A percentile compares a stretch with the other conserved stretches of the same genome.
These are phyloP conservation scores for Candida albicans DNA, from an alignment of 1,139 yeast genomes.

Conservation along the genomic window DNA sequence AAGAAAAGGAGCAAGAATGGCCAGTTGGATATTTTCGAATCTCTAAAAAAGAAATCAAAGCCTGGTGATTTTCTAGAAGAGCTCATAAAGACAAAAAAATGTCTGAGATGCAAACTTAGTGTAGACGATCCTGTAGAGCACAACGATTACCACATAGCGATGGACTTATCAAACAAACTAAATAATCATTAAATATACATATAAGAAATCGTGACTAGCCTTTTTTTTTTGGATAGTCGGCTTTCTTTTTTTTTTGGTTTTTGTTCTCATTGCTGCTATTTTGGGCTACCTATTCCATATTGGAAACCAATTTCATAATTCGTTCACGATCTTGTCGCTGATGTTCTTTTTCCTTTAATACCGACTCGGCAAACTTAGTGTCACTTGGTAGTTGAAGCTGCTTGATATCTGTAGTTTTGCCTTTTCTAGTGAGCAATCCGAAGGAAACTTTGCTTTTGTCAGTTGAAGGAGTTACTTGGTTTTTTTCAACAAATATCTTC, in stretches of 20 bases:
- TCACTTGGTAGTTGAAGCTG: constrained; percentile 50
- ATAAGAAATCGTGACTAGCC: too few species aligned
- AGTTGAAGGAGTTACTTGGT: not conserved
- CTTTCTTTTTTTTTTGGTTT: too few species aligned
- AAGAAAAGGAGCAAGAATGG: not conserved
- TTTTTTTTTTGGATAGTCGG: too few species aligned
- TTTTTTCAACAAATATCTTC: constrained; percentile 1
- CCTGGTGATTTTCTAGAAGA: constrained; percentile 16
- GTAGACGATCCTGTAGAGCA: constrained; percentile 40
- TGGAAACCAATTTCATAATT: constrained; percentile 43
- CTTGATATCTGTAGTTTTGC: constrained; percentile 46
- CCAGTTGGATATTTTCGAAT: constrained; percentile 22
- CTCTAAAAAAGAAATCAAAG: constrained; percentile 17
- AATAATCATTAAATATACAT: constrained; percentile 15
- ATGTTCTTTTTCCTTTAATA: constrained; percentile 33
- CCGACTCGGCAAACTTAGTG: constrained; percentile 46
- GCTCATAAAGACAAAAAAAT: constrained; percentile 20
- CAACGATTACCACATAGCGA: constrained; percentile 41
- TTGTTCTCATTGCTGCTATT: too few species aligned
- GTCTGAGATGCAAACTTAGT: constrained; percentile 25
- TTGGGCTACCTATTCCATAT: constrained; percentile 25
- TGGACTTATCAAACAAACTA: constrained; percentile 33
- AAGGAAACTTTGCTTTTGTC: constrained; percentile 35
- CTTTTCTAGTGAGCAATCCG: constrained; percentile 52
- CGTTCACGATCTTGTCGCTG: constrained; percentile 37